Evolutionary conservation across 495 filamentous ascomycete species (phyloP).

Genomic region (Talaromyces proteolyticus): DNA sequence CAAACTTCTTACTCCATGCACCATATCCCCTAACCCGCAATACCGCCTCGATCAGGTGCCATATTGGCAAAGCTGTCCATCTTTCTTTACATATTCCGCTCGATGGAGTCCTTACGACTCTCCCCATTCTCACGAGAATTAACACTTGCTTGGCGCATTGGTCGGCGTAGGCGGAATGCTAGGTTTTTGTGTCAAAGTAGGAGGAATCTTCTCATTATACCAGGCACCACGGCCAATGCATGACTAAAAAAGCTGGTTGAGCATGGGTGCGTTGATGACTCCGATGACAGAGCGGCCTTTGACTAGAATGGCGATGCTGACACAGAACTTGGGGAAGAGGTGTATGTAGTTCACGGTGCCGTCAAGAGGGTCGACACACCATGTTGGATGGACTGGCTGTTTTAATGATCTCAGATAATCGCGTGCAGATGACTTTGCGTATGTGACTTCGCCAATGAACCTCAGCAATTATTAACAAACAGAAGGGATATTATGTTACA

Average conservation of each 20-base stretch:
- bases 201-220: slow-evolving; percentile 53
- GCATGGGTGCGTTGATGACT: slow-evolving; percentile 60
- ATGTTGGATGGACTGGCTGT: slow-evolving; percentile 46
- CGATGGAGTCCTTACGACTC: slow-evolving; percentile 53
- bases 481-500: too few relatives aligned
- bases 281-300: slow-evolving; percentile 52
- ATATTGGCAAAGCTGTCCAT: slow-evolving; percentile 66
- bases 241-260: slow-evolving; percentile 58
- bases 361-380: slow-evolving; percentile 65
- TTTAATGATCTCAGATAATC: slow-evolving; percentile 56
- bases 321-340: slow-evolving; percentile 68
- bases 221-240: slow-evolving; percentile 56
- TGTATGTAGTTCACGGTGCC: slow-evolving; percentile 72
- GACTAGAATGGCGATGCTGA: slow-evolving; percentile 59
- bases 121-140: slow-evolving; percentile 71
- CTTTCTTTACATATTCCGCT: slow-evolving; percentile 60
- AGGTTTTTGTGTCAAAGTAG: slow-evolving; percentile 53
- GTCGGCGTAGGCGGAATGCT: slow-evolving; percentile 50
- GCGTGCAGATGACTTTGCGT: slow-evolving; percentile 49
- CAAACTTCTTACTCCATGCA: slow-evolving; percentile 52
- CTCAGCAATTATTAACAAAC: slow-evolving; percentile 21
- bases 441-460: slow-evolving; percentile 68
- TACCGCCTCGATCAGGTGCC: slow-evolving; percentile 56
- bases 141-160: slow-evolving; percentile 58
- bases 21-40: slow-evolving; percentile 59